Base-by-base conservation (phyloP, 2,329 filamentous ascomycete species). In the Scolecobasidium constrictum region DNA sequence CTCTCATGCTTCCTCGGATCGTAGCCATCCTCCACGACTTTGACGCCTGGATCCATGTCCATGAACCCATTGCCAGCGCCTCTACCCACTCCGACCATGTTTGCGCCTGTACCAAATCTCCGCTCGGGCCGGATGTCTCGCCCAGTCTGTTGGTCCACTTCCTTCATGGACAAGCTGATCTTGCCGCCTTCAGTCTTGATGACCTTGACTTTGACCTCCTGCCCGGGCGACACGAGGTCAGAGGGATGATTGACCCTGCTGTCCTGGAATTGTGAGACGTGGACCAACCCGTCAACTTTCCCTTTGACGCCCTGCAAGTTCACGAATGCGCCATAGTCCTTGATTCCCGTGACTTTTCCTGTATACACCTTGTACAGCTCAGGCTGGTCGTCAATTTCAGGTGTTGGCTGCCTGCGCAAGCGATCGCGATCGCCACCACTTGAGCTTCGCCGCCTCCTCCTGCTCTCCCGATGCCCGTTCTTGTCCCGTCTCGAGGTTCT, bases 311-410 rank as follows among this genome's bases (percentile, higher is more conserved):
- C 83, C 50, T 81, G 75, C n/a, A 98, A 60, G 52, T 93, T 94
- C 45, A 96, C 87, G 61, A 98, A 98, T 1, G 81, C 87, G 9
- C 92, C 92, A 63, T 96, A 98, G 48, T 95, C 86, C 55, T 95
- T 96, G 42, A 98, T 72, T 0, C 88, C 87, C 0, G 86, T 95
- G 12, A 96, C 85, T 54, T 81, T 80, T 1, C 92, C 92, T 48
- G 86, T 76, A 55, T 98, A 98, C 2, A 95, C 67, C 58, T 98
- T 98, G 68, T 81, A 80, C 5, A 93, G 63, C 23, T 88, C 68
- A 0, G 92, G 87, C 34, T 75, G 63, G 41, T 94, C 83, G 60
- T 98, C 92, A 7, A 94, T 58, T 53, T 94, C 86, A 2, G 73
- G 75, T 2, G 75, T 74, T 0, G 84, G 83, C 0, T 78, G 76